A percentile compares a stretch with the other conserved stretches of the same genome.
Evolutionary conservation across 177 flowering plant species (phyloP).

Genomic region (Vitis hybrid): DNA sequence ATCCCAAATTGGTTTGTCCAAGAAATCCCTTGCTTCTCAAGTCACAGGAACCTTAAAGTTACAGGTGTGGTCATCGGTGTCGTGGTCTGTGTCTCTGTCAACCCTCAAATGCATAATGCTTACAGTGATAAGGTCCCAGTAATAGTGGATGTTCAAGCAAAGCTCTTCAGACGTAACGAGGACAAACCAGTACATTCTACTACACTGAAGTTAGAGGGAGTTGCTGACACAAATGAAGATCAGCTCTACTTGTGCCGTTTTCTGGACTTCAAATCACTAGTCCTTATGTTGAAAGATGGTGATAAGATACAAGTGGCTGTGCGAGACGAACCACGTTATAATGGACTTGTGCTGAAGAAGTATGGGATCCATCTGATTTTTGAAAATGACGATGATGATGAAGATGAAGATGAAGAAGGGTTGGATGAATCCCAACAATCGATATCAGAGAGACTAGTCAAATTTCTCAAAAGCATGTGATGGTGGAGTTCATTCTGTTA

Average conservation of each 20-base stretch:
- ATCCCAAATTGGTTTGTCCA: constrained; percentile 30
- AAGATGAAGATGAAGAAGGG: constrained; percentile 17
- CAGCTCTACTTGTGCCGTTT: constrained; percentile 30
- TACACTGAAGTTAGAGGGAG: constrained; percentile 18
- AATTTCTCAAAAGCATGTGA: constrained; percentile 2
- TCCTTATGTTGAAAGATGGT: constrained; percentile 22
- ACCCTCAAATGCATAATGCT: constrained; percentile 8
- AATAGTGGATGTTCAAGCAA: constrained; percentile 22
- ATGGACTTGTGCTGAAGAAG: constrained; percentile 23
- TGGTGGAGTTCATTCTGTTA: too few species aligned
- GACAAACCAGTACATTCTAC: constrained; percentile 8
- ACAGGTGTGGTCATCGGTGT: constrained; percentile 26
- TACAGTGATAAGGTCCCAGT: constrained; percentile 14
- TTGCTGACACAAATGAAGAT: constrained; percentile 25
- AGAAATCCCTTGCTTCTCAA: constrained; percentile 11
- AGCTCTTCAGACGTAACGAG: constrained; percentile 14
- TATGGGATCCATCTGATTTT: constrained; percentile 29
- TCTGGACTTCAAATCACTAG: constrained; percentile 19
- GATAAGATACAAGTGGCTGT: constrained; percentile 17
- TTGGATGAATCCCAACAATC: constrained; percentile 22
- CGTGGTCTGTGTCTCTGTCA: constrained; percentile 16
- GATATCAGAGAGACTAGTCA: constrained; percentile 23
- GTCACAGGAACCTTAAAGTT: constrained; percentile 15
- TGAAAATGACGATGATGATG: constrained; percentile 35
- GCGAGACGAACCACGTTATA: constrained; percentile 9